A percentile compares a stretch with the other conserved stretches of the same genome.
Conservation (phyloP, 2,329 filamentous ascomycete species). For the Fusarium verrucosum region DNA sequence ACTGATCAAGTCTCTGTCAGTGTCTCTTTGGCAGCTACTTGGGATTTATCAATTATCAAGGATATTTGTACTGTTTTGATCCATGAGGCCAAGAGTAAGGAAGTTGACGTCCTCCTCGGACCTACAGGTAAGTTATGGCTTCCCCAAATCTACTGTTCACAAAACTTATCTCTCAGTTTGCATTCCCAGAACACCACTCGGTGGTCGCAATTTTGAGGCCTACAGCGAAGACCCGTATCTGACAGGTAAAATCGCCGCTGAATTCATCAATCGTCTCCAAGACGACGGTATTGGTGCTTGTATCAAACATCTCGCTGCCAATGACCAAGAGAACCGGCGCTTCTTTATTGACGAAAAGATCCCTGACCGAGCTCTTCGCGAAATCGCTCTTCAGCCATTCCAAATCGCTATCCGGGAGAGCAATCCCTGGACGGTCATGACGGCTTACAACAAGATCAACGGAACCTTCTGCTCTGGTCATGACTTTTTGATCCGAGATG, state of each 20-base stretch:
- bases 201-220: slow-evolving; percentile 53
- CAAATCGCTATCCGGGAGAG: slow-evolving; percentile 53
- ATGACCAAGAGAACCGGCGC: slow-evolving; percentile 44
- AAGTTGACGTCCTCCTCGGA: slow-evolving; percentile 21
- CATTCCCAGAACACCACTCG: slow-evolving; percentile 44
- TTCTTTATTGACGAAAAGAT: slow-evolving; percentile 28
- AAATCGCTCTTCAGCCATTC: slow-evolving; percentile 55
- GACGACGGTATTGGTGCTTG: slow-evolving; percentile 51
- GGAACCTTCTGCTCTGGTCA: slow-evolving; percentile 54
- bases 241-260: slow-evolving; percentile 47
- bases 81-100: slow-evolving; percentile 27
- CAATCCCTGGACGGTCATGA: slow-evolving; percentile 54
- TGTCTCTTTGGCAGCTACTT: slow-evolving; percentile 25
- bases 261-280: slow-evolving; percentile 49
- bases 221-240: slow-evolving; percentile 54
- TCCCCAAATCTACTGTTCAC: not conserved
- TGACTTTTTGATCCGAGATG: slow-evolving; percentile 49
- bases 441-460: slow-evolving; percentile 57
- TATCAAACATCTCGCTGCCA: slow-evolving; percentile 55
- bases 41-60: slow-evolving; percentile 5
- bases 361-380: slow-evolving; percentile 22
- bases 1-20: not conserved
- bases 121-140: slow-evolving; percentile 3
- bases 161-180: not conserved
- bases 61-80: slow-evolving; percentile 18